A percentile compares a stretch with the other conserved stretches of the same genome.
Evolutionary conservation across 345 rosid genomes (phyloP).

Genomic region (Aurinia saxatilis): DNA sequence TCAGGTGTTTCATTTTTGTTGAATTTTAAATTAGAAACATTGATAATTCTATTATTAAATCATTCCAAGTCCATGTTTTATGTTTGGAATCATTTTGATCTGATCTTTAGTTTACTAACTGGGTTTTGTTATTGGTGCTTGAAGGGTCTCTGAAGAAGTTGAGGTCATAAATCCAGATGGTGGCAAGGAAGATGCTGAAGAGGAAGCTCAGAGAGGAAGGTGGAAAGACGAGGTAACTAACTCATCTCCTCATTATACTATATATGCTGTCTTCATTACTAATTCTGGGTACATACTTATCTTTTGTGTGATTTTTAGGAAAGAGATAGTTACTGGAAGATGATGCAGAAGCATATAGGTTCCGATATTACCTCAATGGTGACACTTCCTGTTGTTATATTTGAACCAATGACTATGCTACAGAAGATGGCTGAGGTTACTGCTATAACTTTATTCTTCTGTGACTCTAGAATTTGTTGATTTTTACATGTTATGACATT

Average conservation of each 20-base stretch:
- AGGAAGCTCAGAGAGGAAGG: conserved; percentile 90
- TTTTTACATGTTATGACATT: not conserved
- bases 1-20: not conserved
- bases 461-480: not conserved
- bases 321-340: conserved; percentile 85
- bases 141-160: conserved; percentile 37
- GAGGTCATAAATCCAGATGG: conserved; percentile 96
- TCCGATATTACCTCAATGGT: conserved; percentile 91
- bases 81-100: not conserved
- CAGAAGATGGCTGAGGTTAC: conserved; percentile 95
- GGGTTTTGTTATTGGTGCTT: not conserved
- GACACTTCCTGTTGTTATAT: conserved; percentile 85
- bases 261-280: not conserved
- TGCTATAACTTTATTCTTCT: not conserved
- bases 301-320: conserved; percentile 37
- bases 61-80: not conserved
- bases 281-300: too few species aligned
- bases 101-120: not conserved
- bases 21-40: conserved; percentile 21
- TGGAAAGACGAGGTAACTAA: conserved; percentile 72
- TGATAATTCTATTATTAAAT: conserved; percentile 8
- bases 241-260: not conserved
- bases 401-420: conserved; percentile 94
- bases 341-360: conserved; percentile 90
- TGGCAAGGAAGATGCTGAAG: conserved; percentile 87